Conservation (phyloP, 176 grass and related monocot species). For the Cenchrus purpureus region DNA sequence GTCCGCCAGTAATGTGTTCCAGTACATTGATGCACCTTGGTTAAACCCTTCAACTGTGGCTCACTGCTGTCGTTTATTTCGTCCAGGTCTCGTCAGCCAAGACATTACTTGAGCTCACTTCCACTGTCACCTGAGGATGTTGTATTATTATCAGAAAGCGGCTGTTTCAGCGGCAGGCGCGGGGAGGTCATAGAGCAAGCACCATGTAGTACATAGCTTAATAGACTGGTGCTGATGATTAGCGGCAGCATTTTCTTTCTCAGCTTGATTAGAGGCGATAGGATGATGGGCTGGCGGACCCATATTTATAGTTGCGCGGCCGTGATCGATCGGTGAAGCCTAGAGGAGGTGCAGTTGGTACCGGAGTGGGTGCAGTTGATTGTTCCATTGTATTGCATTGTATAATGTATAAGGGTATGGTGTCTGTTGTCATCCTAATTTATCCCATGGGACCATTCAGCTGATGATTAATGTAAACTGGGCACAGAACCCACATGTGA, state of each 20-base stretch:
- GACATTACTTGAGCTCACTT: constrained; percentile 75
- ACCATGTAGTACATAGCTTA: constrained; percentile 20
- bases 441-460: constrained; percentile 10
- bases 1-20: neutral
- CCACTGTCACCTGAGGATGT: constrained; percentile 51
- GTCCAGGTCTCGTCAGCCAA: constrained; percentile 62
- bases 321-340: neutral
- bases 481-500: neutral
- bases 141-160: constrained; percentile 61
- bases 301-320: constrained; percentile 22
- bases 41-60: neutral
- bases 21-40: neutral
- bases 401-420: constrained; percentile 30
- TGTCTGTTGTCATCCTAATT: constrained; percentile 43
- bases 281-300: constrained; percentile 6
- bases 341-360: neutral
- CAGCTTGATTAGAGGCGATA: constrained; percentile 32
- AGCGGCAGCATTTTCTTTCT: constrained; percentile 18
- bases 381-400: constrained; percentile 23
- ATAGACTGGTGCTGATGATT: constrained; percentile 14
- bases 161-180: constrained; percentile 49
- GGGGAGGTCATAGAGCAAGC: constrained; percentile 36
- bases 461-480: neutral
- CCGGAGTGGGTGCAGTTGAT: constrained; percentile 15
- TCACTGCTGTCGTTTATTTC: constrained; percentile 9